Base-by-base conservation (phyloP, 257 asterid species). In the Primulina tabacum region DNA sequence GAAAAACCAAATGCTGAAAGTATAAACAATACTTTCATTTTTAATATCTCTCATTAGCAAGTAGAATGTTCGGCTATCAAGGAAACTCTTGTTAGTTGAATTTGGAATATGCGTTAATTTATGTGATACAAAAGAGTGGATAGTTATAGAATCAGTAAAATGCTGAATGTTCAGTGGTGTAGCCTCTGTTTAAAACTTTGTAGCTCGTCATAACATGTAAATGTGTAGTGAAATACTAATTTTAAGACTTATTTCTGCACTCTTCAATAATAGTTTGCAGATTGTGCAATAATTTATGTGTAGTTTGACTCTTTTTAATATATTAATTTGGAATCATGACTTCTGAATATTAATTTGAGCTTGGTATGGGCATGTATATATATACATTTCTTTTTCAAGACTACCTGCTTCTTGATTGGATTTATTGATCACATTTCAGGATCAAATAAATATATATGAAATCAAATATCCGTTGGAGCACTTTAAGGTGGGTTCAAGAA, bases 371-470 rank as follows among this genome's bases (percentile, higher is more conserved):
- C 16, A 43, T 55, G 65, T 58, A 28, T 28, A 28, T 28, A 28
- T 2, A 28, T 28, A 24, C 26, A 24, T 60, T 58, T 52, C 24
- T 28, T 60, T 73, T 62, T 11, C 47, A 26, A 43, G 37, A 62
- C 64, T 71, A 26, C 30, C 29, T 73, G 14, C 69, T 64, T 67
- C 55, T 76, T 85, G 77, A 85, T 80, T 74, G 34, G 33, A 35
- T 76, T 62, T 43, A 20, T 71, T 71, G 70, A 62, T 82, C 69
- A 68, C 81, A 66, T 82, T 83, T 78, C 87, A 91, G 99, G 99
- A 86, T 85, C 99, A 94, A 84, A 81, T 94, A 78, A 85, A 82
- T 60, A 35, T 94, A 76, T 88, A 88, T 75, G 97, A 94, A 72
- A 76, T 83, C 84, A 94, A 86, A 77, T 79, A 91, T 80, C 96